Base-by-base conservation (phyloP, 1,284 basidiomycete genomes). In the Ustilago lituana region DNA sequence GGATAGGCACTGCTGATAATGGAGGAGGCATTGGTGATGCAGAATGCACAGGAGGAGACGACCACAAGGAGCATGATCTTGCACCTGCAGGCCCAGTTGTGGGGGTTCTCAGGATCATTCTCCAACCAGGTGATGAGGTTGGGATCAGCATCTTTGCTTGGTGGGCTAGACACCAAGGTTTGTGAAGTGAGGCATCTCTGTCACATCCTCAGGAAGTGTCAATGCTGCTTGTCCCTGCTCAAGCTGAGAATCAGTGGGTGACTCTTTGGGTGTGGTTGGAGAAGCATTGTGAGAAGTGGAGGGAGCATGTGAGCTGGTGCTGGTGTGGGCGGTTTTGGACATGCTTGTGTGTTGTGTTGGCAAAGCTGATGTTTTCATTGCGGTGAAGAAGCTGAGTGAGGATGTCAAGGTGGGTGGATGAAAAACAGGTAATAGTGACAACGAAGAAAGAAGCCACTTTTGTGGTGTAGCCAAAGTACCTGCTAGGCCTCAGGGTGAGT, bases 1-100 rank as follows among this genome's bases (percentile, higher is more conserved):
- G 73, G 74, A 62, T 78, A 82, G 10, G 74, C 79, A 23, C 54
- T 66, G 36, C 58, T 48, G 45, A 74, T 69, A 56, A 78, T 69
- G 33, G 60, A 66, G 4, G 72, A 74, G 10, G 73, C 57, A 49
- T 50, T 57, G 19, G 76, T 78, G 24, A 76, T 74, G 47, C 65
- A 71, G 19, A 74, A 63, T 4, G 63, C 54, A n/a, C 64, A 63
- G 7, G 60, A 36, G 15, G 58, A 63, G 22, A 72, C 59, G 19
- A 71, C 54, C 27, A 39, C 33, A 11, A 77, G 46, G 15, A 65
- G 52, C 43, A 49, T 41, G 52, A 67, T 53, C 40, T 76, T 76
- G 23, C 56, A 44, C 4, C 22, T 9, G 0, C 23, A 31, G 15
- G 67, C 43, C 64, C 67, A 77, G 33, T 63, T 69, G 45, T 55